Evolutionary conservation across 2,329 filamentous ascomycete species (phyloP).

Genomic region (Purpureocillium takamizusanense): DNA sequence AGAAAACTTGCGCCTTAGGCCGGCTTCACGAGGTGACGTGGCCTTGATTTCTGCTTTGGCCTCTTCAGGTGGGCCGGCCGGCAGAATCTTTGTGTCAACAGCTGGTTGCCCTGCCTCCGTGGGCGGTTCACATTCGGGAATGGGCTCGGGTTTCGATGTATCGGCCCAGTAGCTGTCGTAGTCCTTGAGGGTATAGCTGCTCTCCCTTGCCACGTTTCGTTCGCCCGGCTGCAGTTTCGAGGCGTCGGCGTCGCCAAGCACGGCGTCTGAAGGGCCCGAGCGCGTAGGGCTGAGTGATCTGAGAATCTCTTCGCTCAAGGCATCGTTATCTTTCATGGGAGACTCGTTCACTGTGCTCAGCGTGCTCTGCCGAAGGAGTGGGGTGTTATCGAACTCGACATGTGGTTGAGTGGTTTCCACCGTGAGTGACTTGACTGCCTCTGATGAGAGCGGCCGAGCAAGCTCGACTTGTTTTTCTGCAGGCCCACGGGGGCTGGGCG

Average conservation of each 20-base stretch:
- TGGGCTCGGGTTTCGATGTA: constrained; percentile 9
- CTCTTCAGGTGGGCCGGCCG: not conserved
- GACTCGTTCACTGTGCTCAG: constrained; percentile 41
- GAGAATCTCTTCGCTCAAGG: constrained; percentile 65
- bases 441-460: too few relatives aligned
- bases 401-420: constrained; percentile 10
- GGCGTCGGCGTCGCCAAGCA: constrained; percentile 6
- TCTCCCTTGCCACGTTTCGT: constrained; percentile 33
- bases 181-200: constrained; percentile 54
- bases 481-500: constrained; percentile 18
- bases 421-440: not conserved
- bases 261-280: constrained; percentile 8
- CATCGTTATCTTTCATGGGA: constrained; percentile 60
- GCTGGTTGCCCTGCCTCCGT: not conserved
- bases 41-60: constrained; percentile 1
- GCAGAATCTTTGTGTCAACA: not conserved
- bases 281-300: constrained; percentile 51
- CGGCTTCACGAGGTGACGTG: constrained; percentile 3
- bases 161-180: constrained; percentile 61
- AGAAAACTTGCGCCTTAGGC: constrained; percentile 23
- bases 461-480: too few relatives aligned
- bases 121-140: constrained; percentile 1
- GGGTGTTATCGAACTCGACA: constrained; percentile 23
- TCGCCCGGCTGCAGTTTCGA: constrained; percentile 10
- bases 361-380: constrained; percentile 32